These are phyloP conservation scores for Nigrograna mackinnonii DNA, from an alignment of 2,329 filamentous ascomycete genomes.

Conservation along the genomic window DNA sequence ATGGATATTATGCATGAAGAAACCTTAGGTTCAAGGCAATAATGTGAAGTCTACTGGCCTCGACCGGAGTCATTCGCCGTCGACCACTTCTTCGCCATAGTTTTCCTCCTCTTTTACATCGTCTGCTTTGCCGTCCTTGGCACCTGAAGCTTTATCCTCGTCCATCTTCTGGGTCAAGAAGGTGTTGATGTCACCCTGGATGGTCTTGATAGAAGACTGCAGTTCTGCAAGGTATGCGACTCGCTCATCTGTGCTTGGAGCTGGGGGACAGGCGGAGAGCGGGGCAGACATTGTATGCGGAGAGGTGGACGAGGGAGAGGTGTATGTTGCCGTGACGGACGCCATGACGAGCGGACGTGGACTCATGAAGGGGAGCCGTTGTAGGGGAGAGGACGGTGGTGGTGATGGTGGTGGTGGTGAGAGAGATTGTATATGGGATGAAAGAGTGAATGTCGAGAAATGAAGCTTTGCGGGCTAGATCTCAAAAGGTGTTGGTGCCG, in stretches of 20 bases:
- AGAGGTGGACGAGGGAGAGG: conserved; percentile 52
- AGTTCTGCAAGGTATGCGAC: conserved; percentile 64
- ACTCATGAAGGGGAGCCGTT: too few relatives aligned
- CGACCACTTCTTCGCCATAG: conserved; percentile 80
- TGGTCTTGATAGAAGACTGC: conserved; percentile 56
- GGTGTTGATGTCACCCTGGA: conserved; percentile 71
- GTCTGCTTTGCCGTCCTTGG: conserved; percentile 22
- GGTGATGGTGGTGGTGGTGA: conserved; percentile 32
- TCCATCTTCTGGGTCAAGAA: conserved; percentile 77
- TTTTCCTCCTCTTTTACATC: conserved; percentile 64
- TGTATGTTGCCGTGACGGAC: conserved; percentile 57
- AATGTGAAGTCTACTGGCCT: too few relatives aligned
- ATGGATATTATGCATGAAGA: too few relatives aligned
- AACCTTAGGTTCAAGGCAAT: too few relatives aligned
- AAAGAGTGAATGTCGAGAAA: conserved; percentile 1
- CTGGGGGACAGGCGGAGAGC: conserved; percentile 22
- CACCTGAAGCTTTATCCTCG: conserved; percentile 60
- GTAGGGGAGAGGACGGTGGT: too few relatives aligned
- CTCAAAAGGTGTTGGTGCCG: too few relatives aligned
- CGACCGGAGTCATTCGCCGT: conserved; percentile 62
- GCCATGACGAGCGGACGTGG: too few relatives aligned
- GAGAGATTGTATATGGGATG: conserved; percentile 10
- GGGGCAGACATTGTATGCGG: conserved; percentile 22
- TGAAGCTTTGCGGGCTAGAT: too few relatives aligned
- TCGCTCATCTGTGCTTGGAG: conserved; percentile 51